These are phyloP conservation scores for Sapria himalayana DNA, from an alignment of 345 rosid genomes.

Conservation along the genomic window DNA sequence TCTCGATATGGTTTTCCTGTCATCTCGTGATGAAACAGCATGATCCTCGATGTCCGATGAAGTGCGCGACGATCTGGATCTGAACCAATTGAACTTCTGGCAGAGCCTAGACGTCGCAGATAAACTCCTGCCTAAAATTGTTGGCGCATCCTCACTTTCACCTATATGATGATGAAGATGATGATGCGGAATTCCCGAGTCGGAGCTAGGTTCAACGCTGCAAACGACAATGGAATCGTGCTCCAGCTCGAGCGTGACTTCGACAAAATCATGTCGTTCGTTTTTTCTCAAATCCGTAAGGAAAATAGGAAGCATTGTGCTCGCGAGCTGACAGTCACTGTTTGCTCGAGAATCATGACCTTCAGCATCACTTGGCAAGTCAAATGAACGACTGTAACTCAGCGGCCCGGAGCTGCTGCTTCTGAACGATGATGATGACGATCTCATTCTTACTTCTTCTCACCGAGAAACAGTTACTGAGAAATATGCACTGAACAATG, in stretches of 20 bases:
- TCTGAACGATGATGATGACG: slow-evolving; percentile 22
- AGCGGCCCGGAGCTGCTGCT: slow-evolving; percentile 30
- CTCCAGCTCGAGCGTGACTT: slow-evolving; percentile 60
- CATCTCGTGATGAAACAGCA: slow-evolving; percentile 26
- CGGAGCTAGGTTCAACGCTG: slow-evolving; percentile 28
- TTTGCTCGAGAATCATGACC: slow-evolving; percentile 1
- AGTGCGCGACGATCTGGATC: slow-evolving; percentile 33
- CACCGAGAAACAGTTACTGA: too few species aligned
- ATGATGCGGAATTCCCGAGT: not conserved
- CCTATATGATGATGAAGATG: too few species aligned
- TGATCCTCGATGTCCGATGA: slow-evolving; percentile 16
- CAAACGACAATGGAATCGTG: slow-evolving; percentile 45
- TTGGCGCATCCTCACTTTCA: not conserved
- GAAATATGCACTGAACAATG: too few species aligned
- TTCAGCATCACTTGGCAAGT: slow-evolving; percentile 22
- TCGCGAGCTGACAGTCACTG: slow-evolving; percentile 24
- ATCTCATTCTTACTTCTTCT: slow-evolving; percentile 13
- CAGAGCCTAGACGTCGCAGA: slow-evolving; percentile 46
- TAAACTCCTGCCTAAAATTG: slow-evolving; percentile 22
- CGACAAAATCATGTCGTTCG: slow-evolving; percentile 35
- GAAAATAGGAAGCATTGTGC: slow-evolving; percentile 72
- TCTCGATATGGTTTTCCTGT: slow-evolving; percentile 30
- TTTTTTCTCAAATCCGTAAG: slow-evolving; percentile 34
- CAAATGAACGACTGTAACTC: slow-evolving; percentile 27
- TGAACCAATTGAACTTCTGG: slow-evolving; percentile 31